Evolutionary conservation across 805 yeast genomes (phyloP), one percentile per base, ranked within the genome.

Genomic region (Torulaspora delbrueckii): DNA sequence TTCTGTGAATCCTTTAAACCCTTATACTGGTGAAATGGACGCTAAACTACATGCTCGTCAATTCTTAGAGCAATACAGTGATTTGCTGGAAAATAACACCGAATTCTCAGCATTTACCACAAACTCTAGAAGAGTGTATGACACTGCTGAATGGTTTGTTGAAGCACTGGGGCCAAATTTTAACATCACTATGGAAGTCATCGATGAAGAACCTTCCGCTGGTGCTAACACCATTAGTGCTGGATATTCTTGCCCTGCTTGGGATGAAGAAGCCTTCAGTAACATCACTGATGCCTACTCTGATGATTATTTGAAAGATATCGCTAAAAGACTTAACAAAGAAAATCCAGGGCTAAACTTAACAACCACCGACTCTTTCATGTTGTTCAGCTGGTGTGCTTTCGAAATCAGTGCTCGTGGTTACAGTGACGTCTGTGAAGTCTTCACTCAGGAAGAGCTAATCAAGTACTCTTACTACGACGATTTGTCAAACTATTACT

Each of bases 351-450:
- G 80, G 2, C 68, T 70, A 52, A 68, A 78, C 52, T 52, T 85
- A 43, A 73, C 81, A 3, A 58, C 70, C 2, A 56, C 62, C 30
- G 91, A 86, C 56, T 75, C 81, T 22, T 65, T 61, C 35, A 65
- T 63, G 19, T 56, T 86, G 51, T 80, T 83, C 56, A 69, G 72
- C 9, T 74, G 80, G 66, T 86, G 95, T 66, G 89, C 86, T 3
- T 86, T 73, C 60, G 95, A 86, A 65, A 66, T 84, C 37, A 85
- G 84, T 45, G 84, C 79, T 8, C 72, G 71, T 46, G 95, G 93
- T 8, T 61, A 66, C 44, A 83, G 93, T 12, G 73, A 74, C 27
- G 78, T 85, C 51, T 86, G 95, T 65, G 72, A 73, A 31, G 71
- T 83, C 26, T 80, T 86, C 66, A 82, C 87, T 34, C 74, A 74